phyloP scores from a whole-genome alignment of 2,329 filamentous ascomycete genomes.

The Scolecobasidium constrictum region DNA sequence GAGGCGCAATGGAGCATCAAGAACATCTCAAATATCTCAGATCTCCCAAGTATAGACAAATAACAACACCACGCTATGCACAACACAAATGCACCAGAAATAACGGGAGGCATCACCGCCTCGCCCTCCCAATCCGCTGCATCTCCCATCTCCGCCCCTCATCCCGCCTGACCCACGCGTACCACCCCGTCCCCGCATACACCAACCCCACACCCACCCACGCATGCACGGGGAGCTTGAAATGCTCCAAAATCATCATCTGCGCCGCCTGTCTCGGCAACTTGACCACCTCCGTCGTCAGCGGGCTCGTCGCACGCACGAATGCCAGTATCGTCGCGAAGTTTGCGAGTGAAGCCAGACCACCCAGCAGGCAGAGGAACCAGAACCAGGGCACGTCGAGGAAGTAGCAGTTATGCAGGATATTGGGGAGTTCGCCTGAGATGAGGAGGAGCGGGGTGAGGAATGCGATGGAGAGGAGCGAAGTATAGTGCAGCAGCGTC shows the following conservation, averaged over 20 bases:
- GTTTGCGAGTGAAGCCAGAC: constrained; percentile 36
- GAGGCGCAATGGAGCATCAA: too few relatives aligned
- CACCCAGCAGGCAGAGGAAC: constrained; percentile 40
- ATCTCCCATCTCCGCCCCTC: constrained; percentile 26
- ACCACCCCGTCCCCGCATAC: constrained; percentile 40
- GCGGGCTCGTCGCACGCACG: constrained; percentile 38
- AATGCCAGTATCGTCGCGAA: constrained; percentile 38
- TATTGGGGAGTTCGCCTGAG: constrained; percentile 37
- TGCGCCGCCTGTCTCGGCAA: constrained; percentile 39
- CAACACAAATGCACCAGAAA: too few relatives aligned
- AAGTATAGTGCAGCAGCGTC: constrained; percentile 41
- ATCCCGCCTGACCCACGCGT: constrained; percentile 29
- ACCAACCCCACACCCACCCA: constrained; percentile 42
- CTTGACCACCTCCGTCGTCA: constrained; percentile 39
- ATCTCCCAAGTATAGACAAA: too few relatives aligned
- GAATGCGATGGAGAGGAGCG: constrained; percentile 36
- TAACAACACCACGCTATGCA: too few relatives aligned
- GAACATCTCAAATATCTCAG: too few relatives aligned
- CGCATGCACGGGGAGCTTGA: constrained; percentile 38
- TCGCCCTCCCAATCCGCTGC: constrained; percentile 14
- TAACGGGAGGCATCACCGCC: too few relatives aligned
- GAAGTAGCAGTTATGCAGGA: constrained; percentile 42
- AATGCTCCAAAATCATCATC: constrained; percentile 34
- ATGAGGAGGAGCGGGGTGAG: constrained; percentile 39
- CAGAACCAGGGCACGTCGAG: constrained; percentile 46